Percentiles rank a stretch among this genome's conserved stretches.
Evolutionary conservation across 2,329 filamentous ascomycete genomes (phyloP).

Genomic region (Penicillium sp.): DNA sequence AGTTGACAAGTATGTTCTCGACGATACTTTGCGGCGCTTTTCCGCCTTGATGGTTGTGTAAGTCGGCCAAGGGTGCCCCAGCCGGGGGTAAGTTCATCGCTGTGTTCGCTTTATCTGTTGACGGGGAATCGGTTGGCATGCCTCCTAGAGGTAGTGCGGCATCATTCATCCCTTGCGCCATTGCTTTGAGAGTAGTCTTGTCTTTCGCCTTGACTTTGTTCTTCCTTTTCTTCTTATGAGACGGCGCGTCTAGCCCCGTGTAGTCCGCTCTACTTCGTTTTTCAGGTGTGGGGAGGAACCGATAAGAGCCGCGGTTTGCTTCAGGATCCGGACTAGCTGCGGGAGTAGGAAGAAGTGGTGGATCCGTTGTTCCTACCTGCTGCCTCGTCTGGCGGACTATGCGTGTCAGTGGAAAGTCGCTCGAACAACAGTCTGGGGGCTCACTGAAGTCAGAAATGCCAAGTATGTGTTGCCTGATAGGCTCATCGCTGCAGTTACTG

Average conservation of each 20-base stretch:
- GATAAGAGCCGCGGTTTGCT: constrained; percentile 8
- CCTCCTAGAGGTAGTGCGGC: not conserved
- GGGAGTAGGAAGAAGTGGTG: constrained; percentile 7
- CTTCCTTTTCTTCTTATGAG: not conserved
- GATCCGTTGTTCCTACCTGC: constrained; percentile 10
- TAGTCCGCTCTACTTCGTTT: constrained; percentile 5
- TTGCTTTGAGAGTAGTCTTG: not conserved
- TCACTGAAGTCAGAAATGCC: constrained; percentile 7
- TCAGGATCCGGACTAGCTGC: constrained; percentile 6
- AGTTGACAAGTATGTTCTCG: constrained; percentile 2
- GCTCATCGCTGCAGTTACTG: constrained; percentile 2
- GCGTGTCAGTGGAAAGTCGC: not conserved
- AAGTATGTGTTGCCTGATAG: constrained; percentile 6
- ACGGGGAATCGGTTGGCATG: not conserved
- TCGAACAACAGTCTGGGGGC: not conserved
- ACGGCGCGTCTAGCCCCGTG: not conserved
- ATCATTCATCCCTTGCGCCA: not conserved
- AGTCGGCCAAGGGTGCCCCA: not conserved
- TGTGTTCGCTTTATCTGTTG: not conserved
- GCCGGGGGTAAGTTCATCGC: not conserved
- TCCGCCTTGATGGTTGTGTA: not conserved
- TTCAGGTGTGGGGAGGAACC: constrained; percentile 2
- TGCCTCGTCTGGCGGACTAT: constrained; percentile 3
- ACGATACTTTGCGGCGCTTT: not conserved
- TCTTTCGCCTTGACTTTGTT: not conserved